phyloP scores from a whole-genome alignment of 2,329 filamentous ascomycete genomes.

The Metarhizium sp. region DNA sequence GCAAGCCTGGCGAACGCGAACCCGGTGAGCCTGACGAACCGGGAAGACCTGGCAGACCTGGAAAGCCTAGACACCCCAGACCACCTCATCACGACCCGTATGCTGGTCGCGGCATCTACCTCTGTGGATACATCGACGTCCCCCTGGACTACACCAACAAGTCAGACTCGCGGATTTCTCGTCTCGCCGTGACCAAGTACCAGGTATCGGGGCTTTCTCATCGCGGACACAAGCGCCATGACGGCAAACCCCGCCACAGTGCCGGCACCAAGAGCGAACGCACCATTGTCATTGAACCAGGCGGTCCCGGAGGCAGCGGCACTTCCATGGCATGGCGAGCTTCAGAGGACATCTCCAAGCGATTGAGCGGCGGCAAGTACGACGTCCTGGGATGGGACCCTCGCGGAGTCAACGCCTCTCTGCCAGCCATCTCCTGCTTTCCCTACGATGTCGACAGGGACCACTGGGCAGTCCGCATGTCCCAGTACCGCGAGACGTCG shows the following conservation, averaged over 20 bases:
- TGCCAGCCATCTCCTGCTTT: conserved; percentile 36
- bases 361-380: conserved; percentile 31
- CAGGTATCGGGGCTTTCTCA: conserved; percentile 35
- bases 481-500: conserved; percentile 28
- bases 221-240: not conserved
- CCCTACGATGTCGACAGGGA: conserved; percentile 35
- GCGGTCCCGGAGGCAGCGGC: conserved; percentile 40
- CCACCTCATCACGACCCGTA: conserved; percentile 19
- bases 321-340: conserved; percentile 29
- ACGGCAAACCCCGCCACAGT: conserved; percentile 2
- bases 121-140: conserved; percentile 39
- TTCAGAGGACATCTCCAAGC: conserved; percentile 26
- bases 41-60: not conserved
- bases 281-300: conserved; percentile 41
- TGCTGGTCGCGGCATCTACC: conserved; percentile 32
- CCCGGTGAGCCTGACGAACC: not conserved
- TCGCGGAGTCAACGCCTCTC: conserved; percentile 40
- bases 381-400: conserved; percentile 46
- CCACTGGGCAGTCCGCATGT: conserved; percentile 32
- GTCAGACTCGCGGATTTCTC: conserved; percentile 31
- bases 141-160: conserved; percentile 38
- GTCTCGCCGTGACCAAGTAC: conserved; percentile 39
- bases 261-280: conserved; percentile 30
- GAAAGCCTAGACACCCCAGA: not conserved
- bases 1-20: not conserved